Percentiles rank a stretch among this genome's conserved stretches.
Conservation (phyloP, 1,139 yeast species). For the Magnusiomyces ingens region DNA sequence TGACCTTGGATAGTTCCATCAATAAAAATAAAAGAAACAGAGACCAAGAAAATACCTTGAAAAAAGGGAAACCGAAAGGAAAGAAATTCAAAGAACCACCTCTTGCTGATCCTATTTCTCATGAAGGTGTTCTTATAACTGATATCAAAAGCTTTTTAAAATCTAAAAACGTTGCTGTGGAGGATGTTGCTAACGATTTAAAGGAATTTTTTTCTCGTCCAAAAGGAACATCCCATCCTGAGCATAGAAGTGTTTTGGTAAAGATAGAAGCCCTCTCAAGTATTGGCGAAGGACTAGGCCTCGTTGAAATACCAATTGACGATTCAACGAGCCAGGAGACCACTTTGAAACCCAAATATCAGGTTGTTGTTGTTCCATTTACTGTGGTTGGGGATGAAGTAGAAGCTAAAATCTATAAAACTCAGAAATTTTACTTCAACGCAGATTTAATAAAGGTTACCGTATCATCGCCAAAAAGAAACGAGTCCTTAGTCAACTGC, state of each 20-base stretch:
- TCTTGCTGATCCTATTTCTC: slow-evolving; percentile 62
- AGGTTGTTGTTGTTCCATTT: slow-evolving; percentile 67
- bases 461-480: slow-evolving; percentile 41
- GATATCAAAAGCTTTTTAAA: slow-evolving; percentile 62
- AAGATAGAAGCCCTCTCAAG: slow-evolving; percentile 54
- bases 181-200: slow-evolving; percentile 57
- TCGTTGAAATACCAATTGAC: slow-evolving; percentile 15
- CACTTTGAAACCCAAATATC: background rate
- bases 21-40: background rate
- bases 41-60: background rate
- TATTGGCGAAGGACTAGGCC: slow-evolving; percentile 50
- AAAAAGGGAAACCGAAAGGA: slow-evolving; percentile 30
- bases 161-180: slow-evolving; percentile 38
- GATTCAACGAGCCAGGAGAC: background rate
- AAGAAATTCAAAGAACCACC: slow-evolving; percentile 53
- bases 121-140: slow-evolving; percentile 68
- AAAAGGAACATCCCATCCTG: slow-evolving; percentile 45
- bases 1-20: background rate
- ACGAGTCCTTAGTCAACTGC: slow-evolving; percentile 56
- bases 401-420: slow-evolving; percentile 62
- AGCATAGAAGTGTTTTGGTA: slow-evolving; percentile 55
- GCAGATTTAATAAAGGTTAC: slow-evolving; percentile 59
- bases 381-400: slow-evolving; percentile 82
- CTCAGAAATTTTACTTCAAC: slow-evolving; percentile 70
- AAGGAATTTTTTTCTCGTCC: slow-evolving; percentile 55